Evolutionary conservation across 2,329 filamentous ascomycete species (phyloP).

Genomic region (Trichoderma citrinoviride): DNA sequence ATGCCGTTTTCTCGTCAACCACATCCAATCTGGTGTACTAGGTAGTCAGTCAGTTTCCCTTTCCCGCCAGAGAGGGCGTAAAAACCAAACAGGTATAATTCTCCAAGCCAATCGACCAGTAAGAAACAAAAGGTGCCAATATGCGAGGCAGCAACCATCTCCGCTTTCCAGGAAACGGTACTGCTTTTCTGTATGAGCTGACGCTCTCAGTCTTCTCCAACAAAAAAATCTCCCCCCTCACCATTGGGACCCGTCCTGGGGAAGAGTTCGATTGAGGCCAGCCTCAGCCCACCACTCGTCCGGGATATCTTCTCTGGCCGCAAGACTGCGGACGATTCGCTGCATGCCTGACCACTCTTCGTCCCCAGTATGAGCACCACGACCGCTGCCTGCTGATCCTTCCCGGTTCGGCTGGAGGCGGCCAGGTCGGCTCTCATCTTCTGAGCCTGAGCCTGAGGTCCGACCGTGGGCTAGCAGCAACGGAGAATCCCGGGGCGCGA

Average conservation of each 20-base stretch:
- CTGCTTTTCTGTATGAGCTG: background rate
- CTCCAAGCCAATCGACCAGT: background rate
- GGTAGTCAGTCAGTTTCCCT: background rate
- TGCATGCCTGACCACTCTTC: constrained; percentile 61
- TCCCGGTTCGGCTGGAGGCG: constrained; percentile 15
- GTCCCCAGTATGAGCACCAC: constrained; percentile 29
- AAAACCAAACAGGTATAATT: background rate
- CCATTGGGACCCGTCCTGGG: constrained; percentile 29
- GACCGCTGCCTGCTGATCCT: background rate
- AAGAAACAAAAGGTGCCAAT: background rate
- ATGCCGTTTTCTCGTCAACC: background rate
- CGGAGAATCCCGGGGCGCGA: background rate
- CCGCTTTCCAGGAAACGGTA: background rate
- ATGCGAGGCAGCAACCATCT: background rate
- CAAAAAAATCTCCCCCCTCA: background rate
- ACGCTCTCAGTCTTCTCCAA: background rate
- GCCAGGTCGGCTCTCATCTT: constrained; percentile 26
- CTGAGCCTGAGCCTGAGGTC: constrained; percentile 30
- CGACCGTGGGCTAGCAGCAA: constrained; percentile 21
- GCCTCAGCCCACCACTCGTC: constrained; percentile 79
- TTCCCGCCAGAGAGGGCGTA: background rate
- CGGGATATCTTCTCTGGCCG: constrained; percentile 70
- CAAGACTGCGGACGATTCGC: constrained; percentile 67
- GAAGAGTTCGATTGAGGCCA: constrained; percentile 60
- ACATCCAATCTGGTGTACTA: background rate